Conservation (phyloP, 768 basidiomycete species). For the Termitomyces eurrhizus region DNA sequence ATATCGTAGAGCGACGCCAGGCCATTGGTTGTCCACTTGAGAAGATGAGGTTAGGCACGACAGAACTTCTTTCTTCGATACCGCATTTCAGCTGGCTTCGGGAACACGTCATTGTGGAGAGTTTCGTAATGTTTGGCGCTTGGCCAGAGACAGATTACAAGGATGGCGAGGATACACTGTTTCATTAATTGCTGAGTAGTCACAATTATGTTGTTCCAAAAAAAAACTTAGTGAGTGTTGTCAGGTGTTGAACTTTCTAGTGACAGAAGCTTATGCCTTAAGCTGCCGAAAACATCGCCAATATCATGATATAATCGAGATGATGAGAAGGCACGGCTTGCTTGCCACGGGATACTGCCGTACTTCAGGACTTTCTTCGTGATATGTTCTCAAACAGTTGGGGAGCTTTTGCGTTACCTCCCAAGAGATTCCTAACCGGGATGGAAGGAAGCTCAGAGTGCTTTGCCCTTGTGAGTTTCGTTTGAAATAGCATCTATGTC, state of each 20-base stretch:
- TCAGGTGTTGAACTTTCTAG: not conserved
- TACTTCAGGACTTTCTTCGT: not conserved
- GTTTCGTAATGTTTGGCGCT: slow-evolving; percentile 20
- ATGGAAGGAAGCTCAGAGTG: not conserved
- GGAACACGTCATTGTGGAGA: slow-evolving; percentile 20
- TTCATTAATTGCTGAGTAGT: slow-evolving; percentile 1
- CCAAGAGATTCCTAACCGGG: not conserved
- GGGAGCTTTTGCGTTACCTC: not conserved
- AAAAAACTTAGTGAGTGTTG: not conserved
- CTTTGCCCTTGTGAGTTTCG: not conserved
- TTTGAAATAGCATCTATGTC: not conserved
- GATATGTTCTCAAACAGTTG: not conserved
- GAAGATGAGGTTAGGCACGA: slow-evolving; percentile 25
- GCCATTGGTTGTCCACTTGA: slow-evolving; percentile 24
- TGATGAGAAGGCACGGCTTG: not conserved
- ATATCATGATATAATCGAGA: not conserved
- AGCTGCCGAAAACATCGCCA: not conserved
- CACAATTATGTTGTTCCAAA: not conserved
- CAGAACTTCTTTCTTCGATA: slow-evolving; percentile 15
- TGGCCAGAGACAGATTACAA: slow-evolving; percentile 27
- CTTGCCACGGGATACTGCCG: not conserved
- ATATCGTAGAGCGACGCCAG: slow-evolving; percentile 23
- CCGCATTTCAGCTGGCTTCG: slow-evolving; percentile 11
- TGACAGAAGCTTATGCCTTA: not conserved
- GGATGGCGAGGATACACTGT: slow-evolving; percentile 31